phyloP scores from a whole-genome alignment of 768 basidiomycete genomes.

The Crucibulum laeve region DNA sequence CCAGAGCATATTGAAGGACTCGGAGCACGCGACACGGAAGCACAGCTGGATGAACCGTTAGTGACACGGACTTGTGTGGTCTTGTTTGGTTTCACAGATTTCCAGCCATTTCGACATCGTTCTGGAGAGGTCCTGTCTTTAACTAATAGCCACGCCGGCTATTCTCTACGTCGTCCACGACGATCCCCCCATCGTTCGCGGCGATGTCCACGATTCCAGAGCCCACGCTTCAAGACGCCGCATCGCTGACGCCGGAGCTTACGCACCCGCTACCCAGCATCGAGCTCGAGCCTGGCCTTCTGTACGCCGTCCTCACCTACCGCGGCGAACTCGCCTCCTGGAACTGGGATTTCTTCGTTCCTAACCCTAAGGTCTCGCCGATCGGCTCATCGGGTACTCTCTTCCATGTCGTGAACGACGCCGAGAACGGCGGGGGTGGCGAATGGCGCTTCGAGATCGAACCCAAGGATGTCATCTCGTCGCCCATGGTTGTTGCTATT shows the following conservation, averaged over 20 bases:
- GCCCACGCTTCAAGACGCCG: no score
- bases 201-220: no score
- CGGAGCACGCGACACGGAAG: no score
- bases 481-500: slow-evolving; percentile 39
- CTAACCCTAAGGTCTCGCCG: slow-evolving; percentile 31
- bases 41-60: no score
- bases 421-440: slow-evolving; percentile 21
- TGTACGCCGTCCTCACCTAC: slow-evolving; percentile 43
- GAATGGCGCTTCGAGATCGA: slow-evolving; percentile 38
- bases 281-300: slow-evolving; percentile 33
- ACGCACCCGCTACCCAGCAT: slow-evolving; percentile 18
- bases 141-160: no score
- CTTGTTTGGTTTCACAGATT: no score
- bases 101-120: no score
- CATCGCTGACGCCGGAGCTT: slow-evolving; percentile 10
- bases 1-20: no score
- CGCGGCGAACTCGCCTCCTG: slow-evolving; percentile 42
- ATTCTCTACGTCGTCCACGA: no score
- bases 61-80: no score
- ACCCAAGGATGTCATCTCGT: slow-evolving; percentile 30
- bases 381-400: slow-evolving; percentile 39
- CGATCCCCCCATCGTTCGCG: no score
- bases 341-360: slow-evolving; percentile 48
- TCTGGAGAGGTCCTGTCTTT: no score
- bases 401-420: slow-evolving; percentile 37